Conservation (phyloP, 352 stramenopile genomes). For the Phytophthora pseudosyringae region DNA sequence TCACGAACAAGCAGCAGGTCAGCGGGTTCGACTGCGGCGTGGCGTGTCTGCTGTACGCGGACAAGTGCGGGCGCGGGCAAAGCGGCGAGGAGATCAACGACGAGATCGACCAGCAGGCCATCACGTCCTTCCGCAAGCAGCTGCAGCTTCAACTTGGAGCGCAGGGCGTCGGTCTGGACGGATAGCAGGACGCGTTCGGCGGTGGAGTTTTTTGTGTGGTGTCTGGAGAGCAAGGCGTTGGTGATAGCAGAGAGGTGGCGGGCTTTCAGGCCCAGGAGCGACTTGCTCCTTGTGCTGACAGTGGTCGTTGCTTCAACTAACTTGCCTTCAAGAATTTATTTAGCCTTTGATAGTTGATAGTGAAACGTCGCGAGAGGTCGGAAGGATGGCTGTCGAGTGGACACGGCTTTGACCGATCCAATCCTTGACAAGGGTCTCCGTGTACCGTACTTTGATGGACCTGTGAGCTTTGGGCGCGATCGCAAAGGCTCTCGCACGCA, state of each 20-base stretch:
- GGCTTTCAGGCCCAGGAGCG: neutral
- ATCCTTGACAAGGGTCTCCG: too few species aligned
- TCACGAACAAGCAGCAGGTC: slow-evolving; percentile 86
- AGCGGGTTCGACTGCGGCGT: slow-evolving; percentile 92
- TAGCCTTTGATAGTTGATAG: slow-evolving; percentile 26
- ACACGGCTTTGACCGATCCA: too few species aligned
- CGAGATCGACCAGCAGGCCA: slow-evolving; percentile 67
- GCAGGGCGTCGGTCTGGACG: slow-evolving; percentile 14
- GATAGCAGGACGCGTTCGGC: neutral
- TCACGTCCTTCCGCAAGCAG: slow-evolving; percentile 71
- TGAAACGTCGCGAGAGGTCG: slow-evolving; percentile 26
- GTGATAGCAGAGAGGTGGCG: neutral
- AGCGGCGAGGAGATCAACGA: slow-evolving; percentile 66
- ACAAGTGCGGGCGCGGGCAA: slow-evolving; percentile 79
- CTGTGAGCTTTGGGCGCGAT: too few species aligned
- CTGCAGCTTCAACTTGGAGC: slow-evolving; percentile 47
- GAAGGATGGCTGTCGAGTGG: neutral
- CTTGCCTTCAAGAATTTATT: slow-evolving; percentile 22
- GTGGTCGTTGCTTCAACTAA: slow-evolving; percentile 6
- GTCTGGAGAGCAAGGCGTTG: neutral
- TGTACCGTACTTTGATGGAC: too few species aligned
- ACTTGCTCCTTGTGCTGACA: neutral
- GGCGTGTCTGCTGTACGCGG: slow-evolving; percentile 87
- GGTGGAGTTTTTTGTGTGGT: slow-evolving; percentile 7
- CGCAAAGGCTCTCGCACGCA: too few species aligned